Conservation (phyloP, 371 early-diverging fungal genomes). For the Mucor plumbeus region DNA sequence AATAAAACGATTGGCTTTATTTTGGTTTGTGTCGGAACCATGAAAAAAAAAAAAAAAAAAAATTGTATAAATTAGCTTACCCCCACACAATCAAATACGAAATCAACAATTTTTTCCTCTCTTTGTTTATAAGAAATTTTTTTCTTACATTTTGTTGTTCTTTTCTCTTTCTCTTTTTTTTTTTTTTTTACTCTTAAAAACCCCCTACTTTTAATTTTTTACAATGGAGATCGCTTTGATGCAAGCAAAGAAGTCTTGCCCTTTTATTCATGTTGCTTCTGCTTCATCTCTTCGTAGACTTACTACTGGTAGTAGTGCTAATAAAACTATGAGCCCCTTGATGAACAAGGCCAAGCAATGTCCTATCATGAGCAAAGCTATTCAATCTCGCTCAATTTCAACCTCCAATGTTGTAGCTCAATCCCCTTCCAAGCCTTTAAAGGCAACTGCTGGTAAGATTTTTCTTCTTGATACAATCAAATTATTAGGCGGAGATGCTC, state of each 20-base stretch:
- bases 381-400: slow-evolving; percentile 65
- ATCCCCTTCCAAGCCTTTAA: slow-evolving; percentile 51
- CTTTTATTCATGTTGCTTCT: slow-evolving; percentile 84
- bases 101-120: neutral
- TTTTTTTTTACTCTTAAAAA: slow-evolving; percentile 17
- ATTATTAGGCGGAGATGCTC: neutral
- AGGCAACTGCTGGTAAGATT: slow-evolving; percentile 44
- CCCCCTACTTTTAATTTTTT: slow-evolving; percentile 15
- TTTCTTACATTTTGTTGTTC: slow-evolving; percentile 18
- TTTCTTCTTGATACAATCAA: slow-evolving; percentile 16
- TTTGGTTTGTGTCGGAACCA: slow-evolving; percentile 6
- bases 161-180: slow-evolving; percentile 19
- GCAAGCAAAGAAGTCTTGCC: slow-evolving; percentile 73
- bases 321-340: slow-evolving; percentile 51
- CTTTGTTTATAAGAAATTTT: slow-evolving; percentile 11
- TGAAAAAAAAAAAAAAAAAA: slow-evolving; percentile 8
- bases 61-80: neutral
- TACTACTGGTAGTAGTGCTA: slow-evolving; percentile 44
- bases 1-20: slow-evolving; percentile 3
- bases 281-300: slow-evolving; percentile 79
- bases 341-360: slow-evolving; percentile 80
- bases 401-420: slow-evolving; percentile 42
- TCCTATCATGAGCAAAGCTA: slow-evolving; percentile 89
- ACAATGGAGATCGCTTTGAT: slow-evolving; percentile 64
- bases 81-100: neutral